Evolutionary conservation across 2,329 filamentous ascomycete genomes (phyloP).

Genomic region (Ophiostoma sp.): DNA sequence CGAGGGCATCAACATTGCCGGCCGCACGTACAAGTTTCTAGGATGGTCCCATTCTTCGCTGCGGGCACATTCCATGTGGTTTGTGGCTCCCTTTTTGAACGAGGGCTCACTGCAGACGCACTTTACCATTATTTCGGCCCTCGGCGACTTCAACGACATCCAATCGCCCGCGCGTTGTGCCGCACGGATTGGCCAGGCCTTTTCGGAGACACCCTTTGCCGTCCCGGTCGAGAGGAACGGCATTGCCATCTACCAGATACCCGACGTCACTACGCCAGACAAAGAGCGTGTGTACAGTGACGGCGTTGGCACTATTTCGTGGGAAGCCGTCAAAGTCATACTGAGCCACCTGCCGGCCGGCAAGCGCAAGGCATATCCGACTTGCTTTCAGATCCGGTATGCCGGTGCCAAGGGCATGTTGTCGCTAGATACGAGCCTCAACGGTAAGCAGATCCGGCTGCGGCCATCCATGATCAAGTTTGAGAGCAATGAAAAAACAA

Average conservation of each 20-base stretch:
- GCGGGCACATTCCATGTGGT: slow-evolving; percentile 65
- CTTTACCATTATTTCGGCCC: slow-evolving; percentile 40
- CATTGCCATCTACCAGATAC: slow-evolving; percentile 36
- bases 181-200: slow-evolving; percentile 60
- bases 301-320: slow-evolving; percentile 70
- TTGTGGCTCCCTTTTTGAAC: slow-evolving; percentile 44
- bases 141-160: slow-evolving; percentile 50
- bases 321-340: slow-evolving; percentile 52
- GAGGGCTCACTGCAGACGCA: slow-evolving; percentile 34
- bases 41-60: slow-evolving; percentile 78
- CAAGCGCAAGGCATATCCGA: slow-evolving; percentile 43
- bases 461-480: slow-evolving; percentile 80
- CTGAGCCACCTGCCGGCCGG: slow-evolving; percentile 49
- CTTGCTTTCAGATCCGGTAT: slow-evolving; percentile 69
- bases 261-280: slow-evolving; percentile 47
- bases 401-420: slow-evolving; percentile 75
- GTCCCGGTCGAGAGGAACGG: slow-evolving; percentile 43
- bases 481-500: slow-evolving; percentile 44
- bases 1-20: slow-evolving; percentile 58
- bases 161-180: slow-evolving; percentile 51
- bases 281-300: slow-evolving; percentile 65
- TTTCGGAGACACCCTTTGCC: slow-evolving; percentile 66
- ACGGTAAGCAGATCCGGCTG: slow-evolving; percentile 54
- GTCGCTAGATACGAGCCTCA: slow-evolving; percentile 57
- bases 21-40: slow-evolving; percentile 58